A percentile compares a stretch with the other conserved stretches of the same genome.
Evolutionary conservation across 2,329 filamentous ascomycete species (phyloP).

Genomic region (Cercospora sp.): DNA sequence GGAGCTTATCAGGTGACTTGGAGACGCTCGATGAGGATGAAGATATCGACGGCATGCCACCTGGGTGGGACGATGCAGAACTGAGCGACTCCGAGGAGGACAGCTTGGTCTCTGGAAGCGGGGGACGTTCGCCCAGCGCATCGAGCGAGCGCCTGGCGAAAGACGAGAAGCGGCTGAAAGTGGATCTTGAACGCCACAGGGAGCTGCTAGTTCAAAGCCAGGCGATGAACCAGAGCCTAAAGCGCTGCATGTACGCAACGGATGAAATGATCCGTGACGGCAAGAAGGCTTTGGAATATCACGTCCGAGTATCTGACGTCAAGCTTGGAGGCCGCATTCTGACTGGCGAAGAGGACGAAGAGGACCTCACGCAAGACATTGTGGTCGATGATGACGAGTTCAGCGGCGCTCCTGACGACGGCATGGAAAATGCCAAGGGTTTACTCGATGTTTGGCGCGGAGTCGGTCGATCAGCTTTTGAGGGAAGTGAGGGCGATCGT

Average conservation of each 20-base stretch:
- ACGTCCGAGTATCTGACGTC: conserved; percentile 75
- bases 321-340: conserved; percentile 80
- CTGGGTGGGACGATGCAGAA: conserved; percentile 28
- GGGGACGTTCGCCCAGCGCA: conserved; percentile 38
- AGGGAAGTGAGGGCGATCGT: conserved; percentile 34
- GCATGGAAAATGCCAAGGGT: conserved; percentile 30
- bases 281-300: conserved; percentile 81
- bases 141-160: conserved; percentile 59
- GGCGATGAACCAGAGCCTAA: conserved; percentile 92
- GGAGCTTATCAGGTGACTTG: conserved; percentile 41
- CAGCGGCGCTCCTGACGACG: conserved; percentile 23
- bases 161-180: conserved; percentile 79
- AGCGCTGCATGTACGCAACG: conserved; percentile 83
- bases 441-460: conserved; percentile 33
- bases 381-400: conserved; percentile 31
- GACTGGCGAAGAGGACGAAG: conserved; percentile 54
- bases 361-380: conserved; percentile 22
- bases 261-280: conserved; percentile 89
- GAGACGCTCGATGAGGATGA: conserved; percentile 38
- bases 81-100: conserved; percentile 34
- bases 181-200: conserved; percentile 85
- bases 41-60: conserved; percentile 6
- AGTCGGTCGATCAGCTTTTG: conserved; percentile 23
- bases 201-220: conserved; percentile 86
- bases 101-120: conserved; percentile 35